Base-by-base conservation (phyloP, 805 yeast genomes). In the Grigorovia yakushimaensis region DNA sequence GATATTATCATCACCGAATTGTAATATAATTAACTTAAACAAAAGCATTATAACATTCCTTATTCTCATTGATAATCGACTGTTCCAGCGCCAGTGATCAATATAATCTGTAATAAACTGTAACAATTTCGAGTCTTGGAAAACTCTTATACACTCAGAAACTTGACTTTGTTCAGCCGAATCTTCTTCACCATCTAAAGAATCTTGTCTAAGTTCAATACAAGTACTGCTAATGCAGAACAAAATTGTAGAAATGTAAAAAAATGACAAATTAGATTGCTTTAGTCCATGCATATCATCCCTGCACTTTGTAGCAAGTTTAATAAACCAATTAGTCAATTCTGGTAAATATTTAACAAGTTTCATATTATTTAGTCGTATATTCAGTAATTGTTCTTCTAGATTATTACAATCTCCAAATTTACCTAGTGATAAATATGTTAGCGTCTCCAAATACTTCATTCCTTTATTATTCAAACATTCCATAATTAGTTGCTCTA, bases 21-120 rank as follows among this genome's bases (percentile, higher is more conserved):
- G 79, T 11, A 82, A 64, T 10, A 77, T 54, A 1, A 82, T 55
- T 15, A 78, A 58, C 51, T 81, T 81, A 65, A 79, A 76, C 1
- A 78, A 51, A 1, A 84, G 52, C 15, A 72, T 55, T 0, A 83
- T 66, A 1, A 84, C 67, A 54, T 80, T 76, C 55, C 93, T 67
- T 11, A 81, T 66, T 51, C 81, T 71, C 67, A 74, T 64, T 20
- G 68, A 56, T 10, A 61, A 47, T 41, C 68, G 58, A 44, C 72
- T 66, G 40, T 60, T 62, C 82, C 85, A 79, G 53, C 85, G 74
- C 86, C 91, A 82, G 41, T 73, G 67, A 51, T 82, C 89, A 8
- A 84, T 70, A 43, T 75, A 72, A 38, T 67, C 62, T 1, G 78
- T 64, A 6, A 85, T 51, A 15, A 60, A 60, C 1, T 68, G 50